Evolutionary conservation across 2,329 filamentous ascomycete species (phyloP).

Genomic region (Venturia nashicola): DNA sequence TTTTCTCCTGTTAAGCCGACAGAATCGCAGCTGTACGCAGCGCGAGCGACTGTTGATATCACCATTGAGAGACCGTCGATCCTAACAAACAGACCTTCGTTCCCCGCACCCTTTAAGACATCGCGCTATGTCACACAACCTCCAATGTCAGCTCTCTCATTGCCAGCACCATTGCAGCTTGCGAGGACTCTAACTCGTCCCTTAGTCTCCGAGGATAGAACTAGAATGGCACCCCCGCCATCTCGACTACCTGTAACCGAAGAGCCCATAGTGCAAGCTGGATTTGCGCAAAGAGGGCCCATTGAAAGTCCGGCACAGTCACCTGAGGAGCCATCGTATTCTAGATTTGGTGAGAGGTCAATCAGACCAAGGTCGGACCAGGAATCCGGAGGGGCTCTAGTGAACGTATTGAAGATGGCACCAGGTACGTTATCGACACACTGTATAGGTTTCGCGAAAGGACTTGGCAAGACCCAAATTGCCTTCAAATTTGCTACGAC

Average conservation of each 20-base stretch:
- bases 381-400: neutral
- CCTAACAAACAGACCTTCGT: neutral
- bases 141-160: neutral
- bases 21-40: neutral
- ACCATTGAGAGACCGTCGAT: neutral
- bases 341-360: neutral
- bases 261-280: neutral
- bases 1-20: slow-evolving; percentile 6
- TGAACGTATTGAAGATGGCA: neutral
- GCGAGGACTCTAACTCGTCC: slow-evolving; percentile 1
- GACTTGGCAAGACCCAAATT: neutral
- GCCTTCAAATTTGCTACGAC: neutral
- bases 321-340: neutral
- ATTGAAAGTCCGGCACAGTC: neutral
- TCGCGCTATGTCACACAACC: neutral
- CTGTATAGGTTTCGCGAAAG: too few relatives aligned
- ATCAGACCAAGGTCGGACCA: neutral
- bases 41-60: neutral
- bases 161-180: neutral
- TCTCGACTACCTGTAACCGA: neutral
- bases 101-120: neutral
- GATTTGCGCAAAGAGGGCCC: neutral
- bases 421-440: neutral
- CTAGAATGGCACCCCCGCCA: neutral
- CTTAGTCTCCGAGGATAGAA: neutral